Conservation (phyloP, 305 asterid genomes). For the Fraxinus angustifolia region DNA sequence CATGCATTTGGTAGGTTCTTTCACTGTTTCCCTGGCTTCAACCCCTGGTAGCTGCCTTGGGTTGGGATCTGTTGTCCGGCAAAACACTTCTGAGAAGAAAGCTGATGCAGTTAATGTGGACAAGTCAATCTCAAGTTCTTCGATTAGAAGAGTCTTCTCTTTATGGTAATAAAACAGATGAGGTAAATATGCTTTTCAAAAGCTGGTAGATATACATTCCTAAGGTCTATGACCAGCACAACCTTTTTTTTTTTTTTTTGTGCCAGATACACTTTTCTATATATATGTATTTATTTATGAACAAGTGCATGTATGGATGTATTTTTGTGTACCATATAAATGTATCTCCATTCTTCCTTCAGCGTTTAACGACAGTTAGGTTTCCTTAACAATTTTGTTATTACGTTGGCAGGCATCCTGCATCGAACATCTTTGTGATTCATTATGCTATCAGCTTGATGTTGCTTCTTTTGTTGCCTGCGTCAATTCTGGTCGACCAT, state of each 20-base stretch:
- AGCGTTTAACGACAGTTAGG: constrained; percentile 4
- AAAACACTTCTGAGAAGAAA: constrained; percentile 74
- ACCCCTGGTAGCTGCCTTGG: constrained; percentile 92
- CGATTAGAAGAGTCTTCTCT: constrained; percentile 75
- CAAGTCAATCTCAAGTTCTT: constrained; percentile 86
- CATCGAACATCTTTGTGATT: constrained; percentile 87
- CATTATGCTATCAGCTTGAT: constrained; percentile 87
- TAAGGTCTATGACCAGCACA: constrained; percentile 17
- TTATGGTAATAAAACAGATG: constrained; percentile 59
- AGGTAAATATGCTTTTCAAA: constrained; percentile 42
- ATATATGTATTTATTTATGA: constrained; percentile 8
- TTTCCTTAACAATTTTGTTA: constrained; percentile 25
- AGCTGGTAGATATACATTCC: background rate
- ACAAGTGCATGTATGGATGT: constrained; percentile 19
- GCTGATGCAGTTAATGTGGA: constrained; percentile 88
- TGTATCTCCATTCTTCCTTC: constrained; percentile 11
- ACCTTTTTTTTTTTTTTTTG: background rate
- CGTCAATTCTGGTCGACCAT: constrained; percentile 83
- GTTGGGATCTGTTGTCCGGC: constrained; percentile 97
- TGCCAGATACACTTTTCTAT: background rate
- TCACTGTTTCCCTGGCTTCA: constrained; percentile 85
- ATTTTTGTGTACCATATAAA: constrained; percentile 7
- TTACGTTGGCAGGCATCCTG: constrained; percentile 71
- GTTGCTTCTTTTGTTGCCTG: constrained; percentile 93
- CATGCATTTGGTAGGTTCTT: constrained; percentile 53